Conservation (phyloP, 768 basidiomycete genomes). For the Candolleomyces aberdarensis region DNA sequence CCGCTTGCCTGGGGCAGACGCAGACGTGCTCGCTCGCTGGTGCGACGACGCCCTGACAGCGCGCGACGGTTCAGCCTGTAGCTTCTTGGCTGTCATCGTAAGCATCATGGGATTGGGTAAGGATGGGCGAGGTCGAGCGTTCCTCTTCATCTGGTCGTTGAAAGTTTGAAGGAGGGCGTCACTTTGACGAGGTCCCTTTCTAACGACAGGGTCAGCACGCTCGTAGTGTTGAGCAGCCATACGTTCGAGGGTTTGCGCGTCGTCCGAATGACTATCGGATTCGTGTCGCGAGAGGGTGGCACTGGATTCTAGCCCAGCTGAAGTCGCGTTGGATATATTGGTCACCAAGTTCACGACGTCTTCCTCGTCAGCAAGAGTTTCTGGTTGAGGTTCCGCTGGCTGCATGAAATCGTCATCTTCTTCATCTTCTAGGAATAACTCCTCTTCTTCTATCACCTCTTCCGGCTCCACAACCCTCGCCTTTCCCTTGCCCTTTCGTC, state of each 20-base stretch:
- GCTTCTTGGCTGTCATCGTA: background rate
- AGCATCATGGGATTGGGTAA: background rate
- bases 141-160: background rate
- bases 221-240: background rate
- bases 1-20: background rate
- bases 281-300: background rate
- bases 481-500: constrained; percentile 6
- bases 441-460: constrained; percentile 16
- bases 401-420: background rate
- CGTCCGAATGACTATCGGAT: background rate
- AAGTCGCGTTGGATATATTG: constrained; percentile 6
- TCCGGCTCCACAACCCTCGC: constrained; percentile 4
- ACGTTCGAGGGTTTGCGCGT: background rate
- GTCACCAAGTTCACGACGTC: constrained; percentile 26
- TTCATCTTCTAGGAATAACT: constrained; percentile 1
- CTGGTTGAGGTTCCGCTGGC: constrained; percentile 2
- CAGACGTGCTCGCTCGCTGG: background rate
- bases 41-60: background rate
- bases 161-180: background rate
- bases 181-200: background rate
- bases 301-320: background rate
- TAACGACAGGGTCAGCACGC: background rate
- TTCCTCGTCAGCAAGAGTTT: constrained; percentile 24
- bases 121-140: background rate
- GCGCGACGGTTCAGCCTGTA: background rate